Percentiles rank a stretch among this genome's conserved stretches.
Conservation (phyloP, 805 yeast genomes). For the Metschnikowia amazonensis region DNA sequence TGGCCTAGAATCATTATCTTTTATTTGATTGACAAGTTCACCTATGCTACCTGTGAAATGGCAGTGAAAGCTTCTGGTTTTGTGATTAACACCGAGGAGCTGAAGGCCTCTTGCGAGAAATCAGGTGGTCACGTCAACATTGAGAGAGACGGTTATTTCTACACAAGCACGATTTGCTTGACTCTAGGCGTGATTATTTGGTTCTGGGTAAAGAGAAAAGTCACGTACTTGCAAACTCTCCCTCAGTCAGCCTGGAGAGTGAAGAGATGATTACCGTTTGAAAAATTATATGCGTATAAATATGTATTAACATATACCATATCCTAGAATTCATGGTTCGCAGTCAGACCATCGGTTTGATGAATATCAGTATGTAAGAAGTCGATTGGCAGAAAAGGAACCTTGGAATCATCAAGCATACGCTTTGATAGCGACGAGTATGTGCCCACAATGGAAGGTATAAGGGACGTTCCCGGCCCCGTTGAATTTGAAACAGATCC, state of each 20-base stretch:
- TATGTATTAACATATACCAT: background rate
- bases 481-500: conserved; percentile 6
- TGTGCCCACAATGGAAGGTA: conserved; percentile 40
- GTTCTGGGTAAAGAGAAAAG: conserved; percentile 63
- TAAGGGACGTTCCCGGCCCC: conserved; percentile 27
- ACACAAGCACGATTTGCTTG: conserved; percentile 71
- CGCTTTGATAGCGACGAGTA: conserved; percentile 36
- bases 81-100: conserved; percentile 24
- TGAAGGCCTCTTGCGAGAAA: conserved; percentile 48
- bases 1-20: conserved; percentile 91
- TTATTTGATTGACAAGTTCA: conserved; percentile 73
- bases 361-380: conserved; percentile 34
- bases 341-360: conserved; percentile 10
- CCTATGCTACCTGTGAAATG: conserved; percentile 57
- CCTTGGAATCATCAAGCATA: conserved; percentile 31
- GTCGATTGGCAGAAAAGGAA: conserved; percentile 42
- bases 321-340: conserved; percentile 4
- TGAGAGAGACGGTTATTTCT: conserved; percentile 77
- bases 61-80: conserved; percentile 2
- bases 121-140: conserved; percentile 54
- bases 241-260: conserved; percentile 80
- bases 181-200: conserved; percentile 60
- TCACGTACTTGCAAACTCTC: conserved; percentile 61
- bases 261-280: conserved; percentile 1
- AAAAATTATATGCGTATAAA: background rate